Base-by-base conservation (phyloP, 441 rosid species). In the Erodium moschatum region DNA sequence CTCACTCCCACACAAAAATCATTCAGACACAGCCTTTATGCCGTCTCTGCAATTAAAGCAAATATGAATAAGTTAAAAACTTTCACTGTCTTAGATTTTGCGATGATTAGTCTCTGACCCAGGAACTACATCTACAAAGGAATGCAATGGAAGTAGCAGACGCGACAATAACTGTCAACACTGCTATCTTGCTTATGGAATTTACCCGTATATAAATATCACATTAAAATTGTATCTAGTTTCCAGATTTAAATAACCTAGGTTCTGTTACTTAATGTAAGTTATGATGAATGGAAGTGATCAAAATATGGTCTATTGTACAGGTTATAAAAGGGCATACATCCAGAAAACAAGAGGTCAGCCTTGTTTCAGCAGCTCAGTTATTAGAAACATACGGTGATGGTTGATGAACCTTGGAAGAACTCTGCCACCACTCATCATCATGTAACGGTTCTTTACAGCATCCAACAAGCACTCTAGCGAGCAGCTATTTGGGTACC, bases 361-460 rank as follows among this genome's bases (percentile, higher is more conserved):
- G 16, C 18, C 56, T 33, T 50, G 65, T 72, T 67, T 73, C 31
- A 70, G 65, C 65, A 68, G 67, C 72, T 61, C 12, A 64, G 75
- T 70, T 69, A 68, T 69, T 27, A 67, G 77, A 56, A 71, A 80
- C 81, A 74, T 78, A 84, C 82, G 69, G 65, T 73, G 78, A 74
- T 33, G 71, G 65, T 71, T 58, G 20, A 58, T 56, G 46, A 69
- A 74, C 70, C 58, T 73, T 69, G 48, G 67, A 29, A 74, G 66
- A n/a, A 71, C 70, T 67, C 72, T 15, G 78, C 78, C 21, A 61
- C 58, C 66, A 72, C 62, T 54, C 73, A 54, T 70, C 71, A 44
- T 61, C 70, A 70, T 46, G 64, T 7, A 24, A 58, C 31, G 33
- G 33, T 40, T 61, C 29, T 24, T 63, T n/a, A 31, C 61, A 50